A percentile compares a stretch with the other conserved stretches of the same genome.
These are phyloP conservation scores for Colletotrichum lini DNA, from an alignment of 2,329 filamentous ascomycete species.

Conservation along the genomic window DNA sequence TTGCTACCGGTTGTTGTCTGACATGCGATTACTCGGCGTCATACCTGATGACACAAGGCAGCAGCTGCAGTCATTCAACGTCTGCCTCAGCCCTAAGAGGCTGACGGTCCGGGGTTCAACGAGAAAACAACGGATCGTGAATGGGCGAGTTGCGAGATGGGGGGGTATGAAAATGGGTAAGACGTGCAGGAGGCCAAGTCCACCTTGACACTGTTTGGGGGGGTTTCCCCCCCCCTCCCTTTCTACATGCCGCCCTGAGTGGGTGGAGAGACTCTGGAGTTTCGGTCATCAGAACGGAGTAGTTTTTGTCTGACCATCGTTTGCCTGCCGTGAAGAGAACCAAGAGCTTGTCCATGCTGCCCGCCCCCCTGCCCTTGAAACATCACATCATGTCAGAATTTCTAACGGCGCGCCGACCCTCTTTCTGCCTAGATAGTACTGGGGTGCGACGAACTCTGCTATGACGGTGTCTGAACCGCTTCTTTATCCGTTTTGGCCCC, in stretches of 20 bases:
- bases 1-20: not conserved
- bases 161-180: slow-evolving; percentile 9
- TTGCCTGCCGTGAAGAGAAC: slow-evolving; percentile 2
- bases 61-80: slow-evolving; percentile 36
- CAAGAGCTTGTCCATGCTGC: not conserved
- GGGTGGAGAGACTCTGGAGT: slow-evolving; percentile 23
- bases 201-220: not conserved
- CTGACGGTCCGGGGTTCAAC: slow-evolving; percentile 19
- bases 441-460: not conserved
- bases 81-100: slow-evolving; percentile 32
- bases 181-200: not conserved
- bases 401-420: not conserved
- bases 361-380: not conserved
- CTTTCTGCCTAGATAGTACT: slow-evolving; percentile 29
- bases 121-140: slow-evolving; percentile 6
- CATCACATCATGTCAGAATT: slow-evolving; percentile 33
- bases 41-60: slow-evolving; percentile 19
- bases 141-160: slow-evolving; percentile 10
- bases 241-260: not conserved
- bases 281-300: slow-evolving; percentile 8
- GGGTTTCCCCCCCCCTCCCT: not conserved
- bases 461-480: not conserved
- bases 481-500: not conserved
- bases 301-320: not conserved
- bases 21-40: slow-evolving; percentile 18